Conservation (phyloP, 2,329 filamentous ascomycete species). For the Colletotrichum filicis region DNA sequence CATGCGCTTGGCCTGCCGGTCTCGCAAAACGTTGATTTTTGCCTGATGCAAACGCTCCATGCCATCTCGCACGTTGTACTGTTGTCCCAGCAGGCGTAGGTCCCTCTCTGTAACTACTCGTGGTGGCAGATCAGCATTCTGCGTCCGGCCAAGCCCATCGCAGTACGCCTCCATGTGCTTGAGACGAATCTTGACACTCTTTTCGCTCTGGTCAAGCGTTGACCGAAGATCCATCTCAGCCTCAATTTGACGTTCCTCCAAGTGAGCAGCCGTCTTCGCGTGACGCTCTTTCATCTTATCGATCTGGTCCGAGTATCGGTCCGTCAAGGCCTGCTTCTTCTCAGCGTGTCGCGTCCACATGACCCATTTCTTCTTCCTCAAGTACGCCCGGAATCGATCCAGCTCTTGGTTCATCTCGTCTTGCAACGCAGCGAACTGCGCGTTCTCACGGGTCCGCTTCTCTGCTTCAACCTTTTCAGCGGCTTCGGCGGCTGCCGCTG, state of each 20-base stretch:
- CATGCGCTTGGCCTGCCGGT: slow-evolving; percentile 70
- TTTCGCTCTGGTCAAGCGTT: slow-evolving; percentile 66
- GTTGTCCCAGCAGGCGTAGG: slow-evolving; percentile 67
- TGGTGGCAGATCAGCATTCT: slow-evolving; percentile 53
- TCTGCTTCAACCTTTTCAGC: slow-evolving; percentile 56
- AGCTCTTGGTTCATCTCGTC: slow-evolving; percentile 61
- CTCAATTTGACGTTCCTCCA: slow-evolving; percentile 71
- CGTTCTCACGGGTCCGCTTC: slow-evolving; percentile 55
- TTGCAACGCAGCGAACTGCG: slow-evolving; percentile 56
- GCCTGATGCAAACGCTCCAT: slow-evolving; percentile 69
- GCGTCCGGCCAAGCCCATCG: slow-evolving; percentile 59
- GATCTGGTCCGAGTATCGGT: slow-evolving; percentile 58
- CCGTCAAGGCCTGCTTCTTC: slow-evolving; percentile 57
- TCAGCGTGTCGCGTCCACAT: slow-evolving; percentile 63
- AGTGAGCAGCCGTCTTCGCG: slow-evolving; percentile 60
- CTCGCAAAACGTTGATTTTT: slow-evolving; percentile 74
- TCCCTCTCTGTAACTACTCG: slow-evolving; percentile 70
- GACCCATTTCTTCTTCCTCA: slow-evolving; percentile 57
- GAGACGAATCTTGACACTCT: slow-evolving; percentile 66
- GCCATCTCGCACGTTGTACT: slow-evolving; percentile 69
- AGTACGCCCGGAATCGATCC: slow-evolving; percentile 62
- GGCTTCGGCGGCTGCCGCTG: slow-evolving; percentile 54
- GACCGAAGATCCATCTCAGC: slow-evolving; percentile 70
- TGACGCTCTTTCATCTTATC: slow-evolving; percentile 67
- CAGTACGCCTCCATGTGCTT: slow-evolving; percentile 76